phyloP scores from a whole-genome alignment of 1,284 basidiomycete genomes.

The Cystobasidium pallidum region DNA sequence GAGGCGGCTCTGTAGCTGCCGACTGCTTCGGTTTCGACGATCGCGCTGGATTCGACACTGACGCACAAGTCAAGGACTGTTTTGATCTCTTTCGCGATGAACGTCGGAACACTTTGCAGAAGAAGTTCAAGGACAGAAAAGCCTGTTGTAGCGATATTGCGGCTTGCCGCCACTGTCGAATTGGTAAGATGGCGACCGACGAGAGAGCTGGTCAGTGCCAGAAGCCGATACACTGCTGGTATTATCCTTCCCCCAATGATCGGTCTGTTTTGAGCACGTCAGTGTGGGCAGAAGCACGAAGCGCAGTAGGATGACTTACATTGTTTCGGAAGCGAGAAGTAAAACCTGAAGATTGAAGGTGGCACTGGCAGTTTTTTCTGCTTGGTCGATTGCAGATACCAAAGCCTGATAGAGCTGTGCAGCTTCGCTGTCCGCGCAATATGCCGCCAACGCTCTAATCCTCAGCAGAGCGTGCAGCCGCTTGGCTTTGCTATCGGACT shows the following conservation, averaged over 20 bases:
- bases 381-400: background rate
- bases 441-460: background rate
- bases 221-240: conserved; percentile 75
- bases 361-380: background rate
- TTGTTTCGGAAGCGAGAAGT: conserved; percentile 4
- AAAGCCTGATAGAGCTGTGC: background rate
- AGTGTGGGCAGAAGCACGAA: background rate
- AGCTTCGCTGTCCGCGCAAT: conserved; percentile 5
- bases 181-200: conserved; percentile 60
- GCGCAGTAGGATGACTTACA: conserved; percentile 42
- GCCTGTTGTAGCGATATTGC: conserved; percentile 42
- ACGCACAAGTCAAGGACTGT: conserved; percentile 56
- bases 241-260: conserved; percentile 84
- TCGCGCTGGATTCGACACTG: conserved; percentile 50
- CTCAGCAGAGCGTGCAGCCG: background rate
- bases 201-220: conserved; percentile 64
- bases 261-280: conserved; percentile 59
- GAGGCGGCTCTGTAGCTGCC: conserved; percentile 29
- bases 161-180: conserved; percentile 38
- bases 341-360: conserved; percentile 8
- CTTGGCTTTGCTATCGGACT: conserved; percentile 2
- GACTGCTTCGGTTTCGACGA: conserved; percentile 47
- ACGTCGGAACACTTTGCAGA: conserved; percentile 57
- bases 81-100: conserved; percentile 58
- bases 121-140: conserved; percentile 49